phyloP scores from a whole-genome alignment of 2,329 filamentous ascomycete species.

The Aspergillus thermomutatus region DNA sequence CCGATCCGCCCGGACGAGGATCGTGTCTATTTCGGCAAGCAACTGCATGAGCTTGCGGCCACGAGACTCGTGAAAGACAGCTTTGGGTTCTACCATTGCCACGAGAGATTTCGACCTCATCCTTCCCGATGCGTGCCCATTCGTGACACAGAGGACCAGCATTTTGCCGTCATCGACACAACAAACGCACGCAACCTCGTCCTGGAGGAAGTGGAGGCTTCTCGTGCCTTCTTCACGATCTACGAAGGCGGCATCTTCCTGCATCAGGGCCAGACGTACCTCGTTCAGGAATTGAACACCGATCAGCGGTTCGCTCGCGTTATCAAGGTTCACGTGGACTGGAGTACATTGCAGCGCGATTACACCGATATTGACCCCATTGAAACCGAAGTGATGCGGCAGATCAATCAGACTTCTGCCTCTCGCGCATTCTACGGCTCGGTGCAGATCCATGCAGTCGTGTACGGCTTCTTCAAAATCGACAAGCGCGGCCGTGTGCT shows the following conservation, averaged over 20 bases:
- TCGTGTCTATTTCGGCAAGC: conserved; percentile 71
- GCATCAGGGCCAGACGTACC: conserved; percentile 89
- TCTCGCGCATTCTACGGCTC: conserved; percentile 78
- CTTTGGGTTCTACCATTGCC: conserved; percentile 83
- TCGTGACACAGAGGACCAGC: conserved; percentile 83
- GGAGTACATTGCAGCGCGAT: conserved; percentile 90
- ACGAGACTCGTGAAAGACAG: conserved; percentile 72
- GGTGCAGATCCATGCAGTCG: conserved; percentile 80
- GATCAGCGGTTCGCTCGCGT: conserved; percentile 82
- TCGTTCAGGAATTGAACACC: conserved; percentile 83
- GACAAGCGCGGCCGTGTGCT: conserved; percentile 80
- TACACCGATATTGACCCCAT: conserved; percentile 92
- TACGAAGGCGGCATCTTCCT: conserved; percentile 97
- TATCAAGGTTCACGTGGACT: conserved; percentile 84
- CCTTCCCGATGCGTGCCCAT: conserved; percentile 84
- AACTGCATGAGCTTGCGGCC: conserved; percentile 66
- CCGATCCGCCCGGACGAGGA: conserved; percentile 80
- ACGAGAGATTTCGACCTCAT: conserved; percentile 79
- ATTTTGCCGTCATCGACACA: conserved; percentile 89
- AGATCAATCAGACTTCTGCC: conserved; percentile 55
- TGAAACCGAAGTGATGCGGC: conserved; percentile 82
- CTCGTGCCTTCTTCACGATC: conserved; percentile 89
- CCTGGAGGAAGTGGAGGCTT: conserved; percentile 92
- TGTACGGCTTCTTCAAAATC: conserved; percentile 98
- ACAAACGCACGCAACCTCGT: conserved; percentile 76